phyloP scores from a whole-genome alignment of 176 grass and related monocot species.

The Zizania latifolia region DNA sequence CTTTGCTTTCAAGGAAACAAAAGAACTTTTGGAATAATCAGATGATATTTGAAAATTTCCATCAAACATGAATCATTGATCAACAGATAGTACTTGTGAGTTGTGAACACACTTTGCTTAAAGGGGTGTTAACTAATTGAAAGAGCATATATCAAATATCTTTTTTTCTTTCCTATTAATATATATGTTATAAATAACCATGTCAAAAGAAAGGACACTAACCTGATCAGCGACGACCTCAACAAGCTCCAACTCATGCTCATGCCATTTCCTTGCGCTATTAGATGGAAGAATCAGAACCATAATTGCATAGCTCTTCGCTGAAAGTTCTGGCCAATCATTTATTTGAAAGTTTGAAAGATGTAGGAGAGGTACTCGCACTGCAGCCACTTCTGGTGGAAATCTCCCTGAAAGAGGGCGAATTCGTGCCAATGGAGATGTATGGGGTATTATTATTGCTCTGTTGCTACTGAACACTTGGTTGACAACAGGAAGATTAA shows the following conservation, averaged over 20 bases:
- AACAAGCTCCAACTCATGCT: constrained; percentile 85
- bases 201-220: neutral
- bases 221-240: constrained; percentile 97
- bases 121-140: neutral
- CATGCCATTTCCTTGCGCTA: constrained; percentile 79
- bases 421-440: constrained; percentile 53
- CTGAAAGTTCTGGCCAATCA: constrained; percentile 69
- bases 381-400: constrained; percentile 77
- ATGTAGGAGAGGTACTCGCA: constrained; percentile 72
- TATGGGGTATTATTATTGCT: constrained; percentile 65
- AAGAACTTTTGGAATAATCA: neutral
- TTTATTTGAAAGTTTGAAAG: constrained; percentile 90
- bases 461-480: constrained; percentile 65
- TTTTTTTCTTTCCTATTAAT: neutral
- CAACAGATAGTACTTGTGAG: neutral
- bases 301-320: constrained; percentile 87
- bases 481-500: constrained; percentile 70
- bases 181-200: neutral
- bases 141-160: neutral
- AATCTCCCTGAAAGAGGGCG: constrained; percentile 45
- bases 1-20: neutral
- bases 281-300: constrained; percentile 82
- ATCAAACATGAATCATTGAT: neutral
- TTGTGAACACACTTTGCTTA: neutral
- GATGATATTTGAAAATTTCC: neutral